phyloP scores from a whole-genome alignment of 2,329 filamentous ascomycete species.

The Talaromyces verruculosus region DNA sequence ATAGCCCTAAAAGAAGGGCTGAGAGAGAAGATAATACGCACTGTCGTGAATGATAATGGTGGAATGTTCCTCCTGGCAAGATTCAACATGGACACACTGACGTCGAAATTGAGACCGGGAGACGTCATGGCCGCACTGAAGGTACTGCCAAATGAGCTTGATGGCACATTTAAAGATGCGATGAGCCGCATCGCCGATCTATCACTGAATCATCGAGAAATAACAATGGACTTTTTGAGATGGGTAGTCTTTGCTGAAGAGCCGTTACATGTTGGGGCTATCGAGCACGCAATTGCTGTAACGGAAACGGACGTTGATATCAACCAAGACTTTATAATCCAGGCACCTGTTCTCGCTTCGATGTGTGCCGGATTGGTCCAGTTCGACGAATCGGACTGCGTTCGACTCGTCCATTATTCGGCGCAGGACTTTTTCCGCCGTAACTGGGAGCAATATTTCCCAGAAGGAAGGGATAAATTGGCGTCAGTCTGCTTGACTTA shows the following conservation, averaged over 20 bases:
- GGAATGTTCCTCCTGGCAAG: constrained; percentile 1
- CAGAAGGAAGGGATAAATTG: constrained; percentile 2
- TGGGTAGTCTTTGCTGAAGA: constrained; percentile 10
- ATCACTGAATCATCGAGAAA: background rate
- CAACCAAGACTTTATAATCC: background rate
- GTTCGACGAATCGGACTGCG: constrained; percentile 5
- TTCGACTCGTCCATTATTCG: constrained; percentile 2
- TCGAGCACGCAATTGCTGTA: constrained; percentile 7
- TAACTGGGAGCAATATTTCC: constrained; percentile 6
- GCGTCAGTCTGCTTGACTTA: constrained; percentile 1
- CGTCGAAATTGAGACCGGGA: background rate
- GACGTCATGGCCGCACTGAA: constrained; percentile 7
- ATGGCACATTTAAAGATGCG: constrained; percentile 3
- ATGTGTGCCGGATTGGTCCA: constrained; percentile 4
- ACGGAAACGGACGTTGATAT: constrained; percentile 2
- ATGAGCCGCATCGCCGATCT: background rate
- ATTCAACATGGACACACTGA: constrained; percentile 6
- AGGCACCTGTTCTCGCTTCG: constrained; percentile 1
- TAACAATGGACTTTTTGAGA: constrained; percentile 7
- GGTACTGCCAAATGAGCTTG: constrained; percentile 10
- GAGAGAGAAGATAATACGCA: background rate
- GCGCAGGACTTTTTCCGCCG: constrained; percentile 8
- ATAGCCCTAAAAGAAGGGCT: background rate
- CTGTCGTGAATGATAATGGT: constrained; percentile 1
- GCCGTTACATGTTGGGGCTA: constrained; percentile 2